Evolutionary conservation across 345 rosid genomes (phyloP).

Genomic region (Sisymbrium irio): DNA sequence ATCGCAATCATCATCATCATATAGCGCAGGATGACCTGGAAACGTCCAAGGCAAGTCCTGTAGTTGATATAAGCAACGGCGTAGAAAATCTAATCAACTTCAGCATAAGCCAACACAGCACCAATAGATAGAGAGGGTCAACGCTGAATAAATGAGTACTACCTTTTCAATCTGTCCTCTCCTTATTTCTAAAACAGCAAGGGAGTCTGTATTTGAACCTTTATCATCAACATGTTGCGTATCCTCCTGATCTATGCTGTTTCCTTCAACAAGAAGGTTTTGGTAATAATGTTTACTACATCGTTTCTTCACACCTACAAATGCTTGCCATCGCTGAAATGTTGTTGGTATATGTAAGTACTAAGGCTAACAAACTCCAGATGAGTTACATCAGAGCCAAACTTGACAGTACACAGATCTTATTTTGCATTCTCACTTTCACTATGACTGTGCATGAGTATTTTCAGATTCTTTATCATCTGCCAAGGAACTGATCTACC

Average conservation of each 20-base stretch:
- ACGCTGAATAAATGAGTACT: conserved; percentile 1
- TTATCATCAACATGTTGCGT: conserved; percentile 38
- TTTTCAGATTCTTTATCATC: too few relatives aligned
- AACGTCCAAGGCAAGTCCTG: conserved; percentile 99
- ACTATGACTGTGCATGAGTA: too few relatives aligned
- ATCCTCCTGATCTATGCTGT: conserved; percentile 39
- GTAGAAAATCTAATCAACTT: conserved; percentile 16
- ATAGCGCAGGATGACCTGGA: conserved; percentile 98
- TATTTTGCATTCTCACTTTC: too few relatives aligned
- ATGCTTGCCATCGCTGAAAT: conserved; percentile 98
- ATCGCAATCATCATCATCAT: conserved; percentile 97
- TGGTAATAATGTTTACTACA: conserved; percentile 83
- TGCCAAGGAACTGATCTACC: too few relatives aligned
- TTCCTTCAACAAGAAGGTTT: conserved; percentile 62
- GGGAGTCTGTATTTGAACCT: conserved; percentile 45
- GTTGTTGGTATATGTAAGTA: conserved; percentile 27
- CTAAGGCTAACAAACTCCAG: not conserved
- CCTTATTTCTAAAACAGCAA: conserved; percentile 78
- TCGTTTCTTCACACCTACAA: conserved; percentile 86
- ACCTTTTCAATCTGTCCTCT: conserved; percentile 99
- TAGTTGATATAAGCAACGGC: conserved; percentile 33
- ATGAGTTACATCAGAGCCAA: too few relatives aligned
- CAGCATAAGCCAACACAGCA: conserved; percentile 22
- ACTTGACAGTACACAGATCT: too few relatives aligned
- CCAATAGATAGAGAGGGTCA: conserved; percentile 22